Evolutionary conservation across 2,329 filamentous ascomycete species (phyloP).

Genomic region (Coleophoma crateriformis): DNA sequence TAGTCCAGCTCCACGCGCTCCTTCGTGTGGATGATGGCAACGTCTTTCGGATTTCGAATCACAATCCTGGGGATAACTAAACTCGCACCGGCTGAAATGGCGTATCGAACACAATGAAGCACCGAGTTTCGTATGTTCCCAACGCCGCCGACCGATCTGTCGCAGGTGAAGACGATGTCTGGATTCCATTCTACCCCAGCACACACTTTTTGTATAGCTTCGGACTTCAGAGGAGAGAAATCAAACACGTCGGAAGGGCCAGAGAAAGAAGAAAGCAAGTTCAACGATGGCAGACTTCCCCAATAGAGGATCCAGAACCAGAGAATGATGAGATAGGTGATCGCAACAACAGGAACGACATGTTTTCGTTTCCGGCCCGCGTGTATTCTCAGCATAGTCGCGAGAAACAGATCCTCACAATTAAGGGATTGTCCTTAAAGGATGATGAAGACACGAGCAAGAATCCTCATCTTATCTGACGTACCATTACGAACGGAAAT

Average conservation of each 20-base stretch:
- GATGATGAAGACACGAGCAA: too few relatives aligned
- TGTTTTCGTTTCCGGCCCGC: too few relatives aligned
- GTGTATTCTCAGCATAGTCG: too few relatives aligned
- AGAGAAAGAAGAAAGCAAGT: too few relatives aligned
- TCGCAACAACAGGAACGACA: too few relatives aligned
- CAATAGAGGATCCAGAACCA: too few relatives aligned
- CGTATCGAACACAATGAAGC: slow-evolving; percentile 22
- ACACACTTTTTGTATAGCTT: slow-evolving; percentile 17
- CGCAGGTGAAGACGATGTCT: slow-evolving; percentile 19
- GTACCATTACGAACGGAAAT: too few relatives aligned
- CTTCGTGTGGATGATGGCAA: slow-evolving; percentile 11
- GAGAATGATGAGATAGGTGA: too few relatives aligned
- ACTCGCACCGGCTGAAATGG: slow-evolving; percentile 19
- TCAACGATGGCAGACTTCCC: too few relatives aligned
- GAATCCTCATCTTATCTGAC: too few relatives aligned
- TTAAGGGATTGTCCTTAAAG: too few relatives aligned
- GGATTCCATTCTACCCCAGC: slow-evolving; percentile 18
- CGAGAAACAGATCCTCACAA: too few relatives aligned
- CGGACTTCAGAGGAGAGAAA: slow-evolving; percentile 15
- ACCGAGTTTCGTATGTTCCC: slow-evolving; percentile 24
- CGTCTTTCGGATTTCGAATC: slow-evolving; percentile 13
- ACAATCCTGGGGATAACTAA: slow-evolving; percentile 15
- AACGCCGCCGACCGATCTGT: slow-evolving; percentile 19
- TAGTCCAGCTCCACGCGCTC: slow-evolving; percentile 13
- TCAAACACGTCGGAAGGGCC: slow-evolving; percentile 15